phyloP scores from a whole-genome alignment of 768 basidiomycete species.

The Dacryopinax spathularia region DNA sequence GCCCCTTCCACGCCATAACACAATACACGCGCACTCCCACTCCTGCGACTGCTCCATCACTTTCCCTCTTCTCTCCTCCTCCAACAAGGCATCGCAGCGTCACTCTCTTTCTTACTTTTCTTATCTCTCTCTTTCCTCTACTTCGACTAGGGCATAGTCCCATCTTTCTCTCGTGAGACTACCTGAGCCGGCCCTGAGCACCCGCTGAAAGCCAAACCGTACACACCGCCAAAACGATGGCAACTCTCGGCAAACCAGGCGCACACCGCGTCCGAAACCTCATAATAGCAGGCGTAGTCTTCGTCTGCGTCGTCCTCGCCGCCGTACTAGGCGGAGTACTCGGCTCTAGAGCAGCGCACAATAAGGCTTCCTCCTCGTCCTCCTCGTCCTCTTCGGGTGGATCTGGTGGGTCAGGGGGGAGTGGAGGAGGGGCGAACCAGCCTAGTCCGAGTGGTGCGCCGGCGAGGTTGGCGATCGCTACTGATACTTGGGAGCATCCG shows the following conservation, averaged over 20 bases:
- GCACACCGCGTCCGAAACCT: background rate
- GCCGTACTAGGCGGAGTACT: slow-evolving; percentile 31
- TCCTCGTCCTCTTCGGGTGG: slow-evolving; percentile 6
- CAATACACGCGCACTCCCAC: background rate
- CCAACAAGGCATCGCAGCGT: background rate
- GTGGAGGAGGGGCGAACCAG: slow-evolving; percentile 20
- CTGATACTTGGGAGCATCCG: slow-evolving; percentile 24
- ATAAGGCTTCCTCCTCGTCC: slow-evolving; percentile 11
- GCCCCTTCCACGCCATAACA: no score
- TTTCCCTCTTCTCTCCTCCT: background rate
- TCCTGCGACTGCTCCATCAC: background rate
- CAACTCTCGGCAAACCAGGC: background rate
- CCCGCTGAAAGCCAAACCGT: no score
- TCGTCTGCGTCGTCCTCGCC: slow-evolving; percentile 24
- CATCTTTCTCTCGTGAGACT: background rate
- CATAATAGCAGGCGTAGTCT: slow-evolving; percentile 15
- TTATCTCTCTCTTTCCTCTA: background rate
- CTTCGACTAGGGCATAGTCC: background rate
- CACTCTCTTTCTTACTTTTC: background rate
- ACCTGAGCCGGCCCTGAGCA: no score
- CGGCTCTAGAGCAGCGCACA: slow-evolving; percentile 22
- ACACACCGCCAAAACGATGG: background rate
- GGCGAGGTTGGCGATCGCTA: slow-evolving; percentile 16
- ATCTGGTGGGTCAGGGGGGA: slow-evolving; percentile 1
- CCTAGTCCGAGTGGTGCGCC: slow-evolving; percentile 23